phyloP scores from a whole-genome alignment of 2,329 filamentous ascomycete species.

The Alternaria brassicicola region DNA sequence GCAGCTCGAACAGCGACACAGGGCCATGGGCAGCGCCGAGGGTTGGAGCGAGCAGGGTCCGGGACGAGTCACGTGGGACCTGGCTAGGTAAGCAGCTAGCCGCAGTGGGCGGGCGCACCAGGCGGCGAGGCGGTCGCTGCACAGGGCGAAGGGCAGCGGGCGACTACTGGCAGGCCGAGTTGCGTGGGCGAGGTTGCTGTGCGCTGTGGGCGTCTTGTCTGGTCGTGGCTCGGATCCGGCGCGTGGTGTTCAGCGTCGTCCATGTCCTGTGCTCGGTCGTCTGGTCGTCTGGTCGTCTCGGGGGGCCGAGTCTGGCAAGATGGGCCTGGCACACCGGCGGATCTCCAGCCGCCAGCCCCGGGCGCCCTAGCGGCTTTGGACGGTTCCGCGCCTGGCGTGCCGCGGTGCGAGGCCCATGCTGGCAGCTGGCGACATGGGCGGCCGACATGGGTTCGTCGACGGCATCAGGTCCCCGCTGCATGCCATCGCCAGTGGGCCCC shows the following conservation, averaged over 20 bases:
- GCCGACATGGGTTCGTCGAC: conserved; percentile 9
- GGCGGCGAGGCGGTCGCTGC: not conserved
- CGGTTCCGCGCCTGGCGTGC: conserved; percentile 14
- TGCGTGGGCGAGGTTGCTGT: not conserved
- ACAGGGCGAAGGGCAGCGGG: not conserved
- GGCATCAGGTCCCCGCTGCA: conserved; percentile 19
- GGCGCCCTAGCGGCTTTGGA: conserved; percentile 8
- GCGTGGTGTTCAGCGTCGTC: not conserved
- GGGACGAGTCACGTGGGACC: conserved; percentile 4
- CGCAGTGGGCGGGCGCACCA: conserved; percentile 9
- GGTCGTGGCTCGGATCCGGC: not conserved
- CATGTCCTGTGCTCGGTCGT: not conserved
- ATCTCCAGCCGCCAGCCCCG: conserved; percentile 14
- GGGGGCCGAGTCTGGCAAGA: conserved; percentile 7
- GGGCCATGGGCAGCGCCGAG: not conserved
- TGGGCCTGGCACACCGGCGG: conserved; percentile 9
- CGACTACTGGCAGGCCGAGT: not conserved
- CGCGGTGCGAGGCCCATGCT: conserved; percentile 6
- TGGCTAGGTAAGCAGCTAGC: conserved; percentile 6
- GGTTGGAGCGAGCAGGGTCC: not conserved
- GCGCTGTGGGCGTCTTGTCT: not conserved
- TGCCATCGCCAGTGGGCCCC: conserved; percentile 11
- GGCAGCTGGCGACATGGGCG: not conserved
- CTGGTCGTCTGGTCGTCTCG: too few species aligned
- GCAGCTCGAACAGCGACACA: not conserved